A percentile compares a stretch with the other conserved stretches of the same genome.
Evolutionary conservation across 306 rosid genomes (phyloP).

Genomic region (Cucumis hystrix): DNA sequence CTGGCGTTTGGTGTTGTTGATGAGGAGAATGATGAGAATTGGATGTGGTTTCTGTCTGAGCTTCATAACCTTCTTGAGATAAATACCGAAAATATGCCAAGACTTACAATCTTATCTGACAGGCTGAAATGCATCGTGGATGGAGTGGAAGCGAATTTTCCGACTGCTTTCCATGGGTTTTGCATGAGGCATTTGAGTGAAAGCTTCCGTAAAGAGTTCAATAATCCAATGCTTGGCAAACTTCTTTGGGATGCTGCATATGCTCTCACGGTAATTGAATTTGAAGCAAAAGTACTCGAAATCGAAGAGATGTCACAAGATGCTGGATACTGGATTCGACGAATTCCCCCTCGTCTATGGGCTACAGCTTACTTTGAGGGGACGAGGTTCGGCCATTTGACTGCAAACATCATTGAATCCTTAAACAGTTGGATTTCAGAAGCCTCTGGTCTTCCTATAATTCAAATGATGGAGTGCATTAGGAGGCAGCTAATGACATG

Average conservation of each 20-base stretch:
- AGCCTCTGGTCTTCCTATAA: conserved; percentile 42
- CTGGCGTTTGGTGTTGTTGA: conserved; percentile 44
- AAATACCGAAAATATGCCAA: conserved; percentile 36
- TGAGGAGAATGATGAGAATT: conserved; percentile 40
- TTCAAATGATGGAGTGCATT: conserved; percentile 45
- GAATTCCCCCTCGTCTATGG: conserved; percentile 32
- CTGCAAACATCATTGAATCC: conserved; percentile 31
- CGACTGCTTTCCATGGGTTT: conserved; percentile 44
- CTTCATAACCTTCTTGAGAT: conserved; percentile 35
- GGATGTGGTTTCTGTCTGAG: conserved; percentile 50
- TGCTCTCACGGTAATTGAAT: conserved; percentile 26
- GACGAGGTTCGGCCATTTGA: conserved; percentile 36
- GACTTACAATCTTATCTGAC: conserved; percentile 41
- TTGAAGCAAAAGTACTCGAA: conserved; percentile 29
- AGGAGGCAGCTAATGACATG: conserved; percentile 43
- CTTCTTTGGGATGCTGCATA: conserved; percentile 45
- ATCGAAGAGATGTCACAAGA: conserved; percentile 31
- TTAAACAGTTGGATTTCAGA: conserved; percentile 31
- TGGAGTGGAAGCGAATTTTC: conserved; percentile 34
- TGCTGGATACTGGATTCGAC: conserved; percentile 40
- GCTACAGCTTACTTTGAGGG: conserved; percentile 46
- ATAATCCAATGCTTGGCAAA: conserved; percentile 20
- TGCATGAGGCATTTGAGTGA: conserved; percentile 35
- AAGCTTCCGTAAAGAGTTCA: conserved; percentile 38
- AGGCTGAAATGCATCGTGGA: conserved; percentile 35